A percentile compares a stretch with the other conserved stretches of the same genome.
phyloP scores from a whole-genome alignment of 2,329 filamentous ascomycete species.

The Penicillium sp. region DNA sequence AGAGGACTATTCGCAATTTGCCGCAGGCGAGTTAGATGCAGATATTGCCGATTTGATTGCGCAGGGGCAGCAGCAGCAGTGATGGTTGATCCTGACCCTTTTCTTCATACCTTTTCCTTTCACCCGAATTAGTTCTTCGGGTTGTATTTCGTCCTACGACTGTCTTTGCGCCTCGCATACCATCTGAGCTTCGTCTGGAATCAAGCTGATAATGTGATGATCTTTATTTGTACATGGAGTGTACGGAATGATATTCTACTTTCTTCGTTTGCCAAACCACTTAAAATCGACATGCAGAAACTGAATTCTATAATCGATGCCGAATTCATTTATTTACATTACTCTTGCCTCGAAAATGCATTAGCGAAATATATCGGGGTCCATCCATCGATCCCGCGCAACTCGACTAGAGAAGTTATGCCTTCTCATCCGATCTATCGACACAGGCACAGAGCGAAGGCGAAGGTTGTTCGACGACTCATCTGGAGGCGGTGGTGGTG shows the following conservation, averaged over 20 bases:
- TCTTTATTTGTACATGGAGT: too few species aligned
- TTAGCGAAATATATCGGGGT: slow-evolving; percentile 35
- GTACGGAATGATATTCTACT: background rate
- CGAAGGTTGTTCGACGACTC: slow-evolving; percentile 23
- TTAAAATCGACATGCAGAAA: too few species aligned
- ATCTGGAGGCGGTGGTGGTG: slow-evolving; percentile 22
- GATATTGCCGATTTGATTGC: slow-evolving; percentile 56
- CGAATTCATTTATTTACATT: slow-evolving; percentile 20
- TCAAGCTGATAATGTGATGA: background rate
- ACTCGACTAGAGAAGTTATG: slow-evolving; percentile 21
- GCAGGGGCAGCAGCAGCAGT: slow-evolving; percentile 36
- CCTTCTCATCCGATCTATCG: slow-evolving; percentile 20
- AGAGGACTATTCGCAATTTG: slow-evolving; percentile 43
- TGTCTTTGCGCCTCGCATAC: too few species aligned
- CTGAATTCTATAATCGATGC: too few species aligned
- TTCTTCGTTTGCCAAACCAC: background rate
- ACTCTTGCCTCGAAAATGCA: slow-evolving; percentile 2
- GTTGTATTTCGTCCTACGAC: background rate
- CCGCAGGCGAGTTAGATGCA: slow-evolving; percentile 53
- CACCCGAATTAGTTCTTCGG: too few species aligned
- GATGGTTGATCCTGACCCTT: background rate
- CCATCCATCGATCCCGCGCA: slow-evolving; percentile 29
- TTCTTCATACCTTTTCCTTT: background rate
- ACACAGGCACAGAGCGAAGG: slow-evolving; percentile 14
- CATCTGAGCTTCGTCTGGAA: too few species aligned